Conservation (phyloP, 352 stramenopile genomes). For the Phytophthora cactorum region DNA sequence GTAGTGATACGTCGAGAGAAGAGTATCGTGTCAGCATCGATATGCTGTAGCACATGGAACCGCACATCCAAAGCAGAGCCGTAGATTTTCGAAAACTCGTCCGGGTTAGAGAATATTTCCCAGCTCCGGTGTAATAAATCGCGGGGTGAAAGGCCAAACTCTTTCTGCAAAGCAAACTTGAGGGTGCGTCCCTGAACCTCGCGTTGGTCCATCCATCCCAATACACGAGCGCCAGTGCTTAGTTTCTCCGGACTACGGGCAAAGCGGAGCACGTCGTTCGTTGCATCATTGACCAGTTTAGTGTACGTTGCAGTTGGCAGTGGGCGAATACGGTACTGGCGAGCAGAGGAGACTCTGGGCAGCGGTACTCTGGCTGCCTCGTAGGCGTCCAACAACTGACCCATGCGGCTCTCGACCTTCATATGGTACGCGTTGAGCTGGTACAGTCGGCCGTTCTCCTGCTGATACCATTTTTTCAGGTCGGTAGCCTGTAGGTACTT, state of each 20-base stretch:
- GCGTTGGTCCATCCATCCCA: constrained; percentile 74
- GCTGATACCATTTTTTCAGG: constrained; percentile 50
- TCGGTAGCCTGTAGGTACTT: constrained; percentile 57
- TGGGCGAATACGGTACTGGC: constrained; percentile 44
- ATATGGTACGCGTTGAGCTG: constrained; percentile 54
- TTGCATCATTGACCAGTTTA: constrained; percentile 49
- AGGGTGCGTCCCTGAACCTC: constrained; percentile 48
- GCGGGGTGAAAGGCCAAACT: constrained; percentile 45
- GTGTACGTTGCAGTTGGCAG: constrained; percentile 46
- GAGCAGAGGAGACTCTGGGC: constrained; percentile 1
- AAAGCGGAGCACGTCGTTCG: constrained; percentile 62
- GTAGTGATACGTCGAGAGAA: constrained; percentile 58
- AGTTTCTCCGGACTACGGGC: constrained; percentile 48
- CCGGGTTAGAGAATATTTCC: constrained; percentile 57
- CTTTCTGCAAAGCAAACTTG: constrained; percentile 73
- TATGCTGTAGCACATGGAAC: constrained; percentile 55
- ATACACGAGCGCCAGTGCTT: constrained; percentile 51
- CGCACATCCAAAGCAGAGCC: constrained; percentile 44
- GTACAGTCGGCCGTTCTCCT: constrained; percentile 69
- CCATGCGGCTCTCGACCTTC: constrained; percentile 57
- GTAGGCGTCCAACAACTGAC: constrained; percentile 57
- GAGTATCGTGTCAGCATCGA: constrained; percentile 64
- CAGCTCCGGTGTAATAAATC: constrained; percentile 61
- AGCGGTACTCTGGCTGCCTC: constrained; percentile 38
- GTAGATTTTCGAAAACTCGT: constrained; percentile 61